Base-by-base conservation (phyloP, 2,329 filamentous ascomycete genomes). In the Celoporthe dispersa region DNA sequence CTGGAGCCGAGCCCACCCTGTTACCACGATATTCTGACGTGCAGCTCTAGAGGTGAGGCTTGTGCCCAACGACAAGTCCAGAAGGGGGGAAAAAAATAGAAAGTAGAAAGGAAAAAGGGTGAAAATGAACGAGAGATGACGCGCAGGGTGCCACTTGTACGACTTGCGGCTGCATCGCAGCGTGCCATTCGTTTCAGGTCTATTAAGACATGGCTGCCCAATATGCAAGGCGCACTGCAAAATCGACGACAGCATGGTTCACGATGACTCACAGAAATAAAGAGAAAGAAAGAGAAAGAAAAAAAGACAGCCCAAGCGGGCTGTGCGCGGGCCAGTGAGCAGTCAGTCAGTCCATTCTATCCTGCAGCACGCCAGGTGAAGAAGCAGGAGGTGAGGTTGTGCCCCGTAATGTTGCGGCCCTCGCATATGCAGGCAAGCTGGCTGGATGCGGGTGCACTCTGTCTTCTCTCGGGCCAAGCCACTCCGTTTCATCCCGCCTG, bases 111-210 rank as follows among this genome's bases (percentile, higher is more conserved):
- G 5, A 22, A n/a, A 48, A 48, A n/a, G 8, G 22, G 44, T 16
- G 8, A n/a, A 48, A 16, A 16, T 31, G 25, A 31, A 57, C 53
- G 25, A 31, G 28, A 31, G 4, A 33, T 31, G 53, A 31, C 14
- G 25, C 25, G 53, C 5, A 48, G 61, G 25, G 19, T 19, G 28
- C 28, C 41, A 65, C 53, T 31, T 57, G 53, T 57, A 31, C 53
- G 53, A 2, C 25, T 16, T 28, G 39, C n/a, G 16, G 25, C 39
- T 67, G 65, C 53, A 61, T 41, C 41, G 37, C 41, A 51, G 61
- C 37, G 39, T 64, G n/a, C 14, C 41, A 64, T 64, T 4, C 53
- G 65, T 67, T 62, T 62, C 65, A 67, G n/a, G 28, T 37, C 22
- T 11, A 22, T 25, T 16, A 33, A 39, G 6, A 33, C 9, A 37